These are phyloP conservation scores for Diaporthe eres DNA, from an alignment of 2,329 filamentous ascomycete genomes.

Conservation along the genomic window DNA sequence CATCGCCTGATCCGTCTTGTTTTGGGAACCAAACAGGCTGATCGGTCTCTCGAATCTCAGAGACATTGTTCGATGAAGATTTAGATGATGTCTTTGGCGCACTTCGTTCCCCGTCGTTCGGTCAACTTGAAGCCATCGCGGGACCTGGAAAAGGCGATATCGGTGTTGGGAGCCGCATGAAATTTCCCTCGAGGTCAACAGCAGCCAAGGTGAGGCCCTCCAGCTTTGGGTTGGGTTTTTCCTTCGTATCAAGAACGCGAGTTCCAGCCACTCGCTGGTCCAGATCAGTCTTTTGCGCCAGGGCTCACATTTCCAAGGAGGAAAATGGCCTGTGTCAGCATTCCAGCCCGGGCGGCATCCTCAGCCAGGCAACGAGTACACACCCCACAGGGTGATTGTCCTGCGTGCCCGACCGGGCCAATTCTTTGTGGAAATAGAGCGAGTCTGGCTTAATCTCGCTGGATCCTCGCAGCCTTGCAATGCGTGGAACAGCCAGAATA, in stretches of 20 bases:
- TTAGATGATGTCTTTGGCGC: too few relatives aligned
- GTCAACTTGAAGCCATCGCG: too few relatives aligned
- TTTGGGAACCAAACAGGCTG: too few relatives aligned
- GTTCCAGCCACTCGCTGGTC: background rate
- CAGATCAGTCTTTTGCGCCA: background rate
- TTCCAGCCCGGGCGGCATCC: background rate
- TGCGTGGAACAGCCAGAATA: background rate
- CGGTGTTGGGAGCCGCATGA: too few relatives aligned
- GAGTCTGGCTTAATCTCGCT: background rate
- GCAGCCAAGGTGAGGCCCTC: background rate
- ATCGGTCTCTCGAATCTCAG: background rate
- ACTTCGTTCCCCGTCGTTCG: too few relatives aligned
- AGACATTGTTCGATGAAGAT: background rate
- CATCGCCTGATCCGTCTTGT: background rate
- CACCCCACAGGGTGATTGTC: background rate
- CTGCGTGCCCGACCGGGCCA: too few relatives aligned
- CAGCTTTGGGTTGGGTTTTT: background rate
- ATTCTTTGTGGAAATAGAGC: background rate
- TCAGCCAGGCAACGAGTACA: background rate
- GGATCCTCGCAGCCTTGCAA: background rate
- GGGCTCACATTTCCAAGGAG: background rate
- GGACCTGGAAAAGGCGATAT: background rate
- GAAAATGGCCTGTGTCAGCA: background rate
- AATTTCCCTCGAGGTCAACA: background rate
- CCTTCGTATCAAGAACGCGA: background rate